Base-by-base conservation (phyloP, 2,329 filamentous ascomycete species). In the Macrophomina tecta region DNA sequence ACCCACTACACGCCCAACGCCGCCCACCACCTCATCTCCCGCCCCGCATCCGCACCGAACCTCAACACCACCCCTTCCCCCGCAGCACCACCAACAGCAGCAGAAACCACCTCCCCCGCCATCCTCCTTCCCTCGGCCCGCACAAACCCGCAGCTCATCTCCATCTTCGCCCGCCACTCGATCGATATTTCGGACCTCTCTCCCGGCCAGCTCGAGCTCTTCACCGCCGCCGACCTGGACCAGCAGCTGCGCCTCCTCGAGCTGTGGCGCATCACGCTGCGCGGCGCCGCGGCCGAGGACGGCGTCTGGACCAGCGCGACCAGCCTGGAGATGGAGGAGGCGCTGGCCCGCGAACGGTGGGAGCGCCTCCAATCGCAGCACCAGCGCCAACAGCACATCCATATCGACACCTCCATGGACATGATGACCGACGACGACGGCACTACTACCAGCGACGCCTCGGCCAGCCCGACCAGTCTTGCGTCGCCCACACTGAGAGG, bases 1-100 rank as follows among this genome's bases (percentile, higher is more conserved):
- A 90, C 92, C 74, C 93, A 97, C 78, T 97, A 97, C 78, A 90
- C 90, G 70, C 92, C 56, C 40, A 61, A 94, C 75, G 93, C 23
- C 23, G 23, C 92, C 8, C 83, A 90, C 52, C 92, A 96, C 76
- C 75, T 89, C 36, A 30, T 60, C 32, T 49, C 58, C 30, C 58
- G 58, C 32, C 40, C 58, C 16, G 40, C 45, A 28, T 69, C 74
- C 72, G 60, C 56, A 11, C 56, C 55, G 14, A 46, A 51, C 48
- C 48, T 68, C 62, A 49, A 40, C 45, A 38, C 58, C 45, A 71
- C 73, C 36, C 14, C 68, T 18, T 68, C 72, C 30, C 12, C 28
- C 30, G 42, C 6, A 32, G 5, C 16, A 32, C 38, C 38, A 14
- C 14, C 14, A 8, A 9, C 38, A 9, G 9, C 60, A 52, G 5